A percentile compares a stretch with the other conserved stretches of the same genome.
These are phyloP conservation scores for Marasmius sp. DNA, from an alignment of 1,284 basidiomycete genomes.

Conservation along the genomic window DNA sequence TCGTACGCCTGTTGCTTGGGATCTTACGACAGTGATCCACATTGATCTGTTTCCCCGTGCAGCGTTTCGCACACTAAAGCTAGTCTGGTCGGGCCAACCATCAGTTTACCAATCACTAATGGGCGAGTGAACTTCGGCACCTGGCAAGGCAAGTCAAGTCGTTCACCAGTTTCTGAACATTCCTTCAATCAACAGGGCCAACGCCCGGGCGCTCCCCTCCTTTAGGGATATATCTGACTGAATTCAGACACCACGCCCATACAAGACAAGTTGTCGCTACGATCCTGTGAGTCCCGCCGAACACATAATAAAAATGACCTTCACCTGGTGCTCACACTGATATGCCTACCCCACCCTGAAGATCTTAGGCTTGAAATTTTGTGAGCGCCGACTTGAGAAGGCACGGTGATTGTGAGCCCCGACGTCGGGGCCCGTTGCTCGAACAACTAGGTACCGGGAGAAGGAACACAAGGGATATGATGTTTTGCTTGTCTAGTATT, in stretches of 20 bases:
- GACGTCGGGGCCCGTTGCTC: neutral
- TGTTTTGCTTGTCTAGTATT: neutral
- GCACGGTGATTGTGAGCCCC: neutral
- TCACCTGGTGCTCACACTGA: neutral
- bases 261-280: constrained; percentile 78
- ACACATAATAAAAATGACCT: neutral
- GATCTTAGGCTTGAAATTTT: neutral
- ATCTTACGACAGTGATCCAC: neutral
- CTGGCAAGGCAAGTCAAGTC: constrained; percentile 72
- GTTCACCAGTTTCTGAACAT: neutral
- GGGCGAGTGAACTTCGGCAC: constrained; percentile 84
- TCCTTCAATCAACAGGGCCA: neutral
- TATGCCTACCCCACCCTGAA: neutral
- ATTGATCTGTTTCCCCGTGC: constrained; percentile 5
- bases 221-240: constrained; percentile 78
- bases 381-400: neutral
- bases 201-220: neutral
- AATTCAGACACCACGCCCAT: constrained; percentile 73
- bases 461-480: neutral
- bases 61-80: constrained; percentile 92
- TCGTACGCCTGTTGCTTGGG: constrained; percentile 52
- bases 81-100: constrained; percentile 77
- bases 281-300: constrained; percentile 55
- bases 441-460: neutral
- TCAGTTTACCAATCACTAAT: constrained; percentile 85